phyloP scores from a whole-genome alignment of 495 filamentous ascomycete genomes.

The Eremomyces bilateralis region DNA sequence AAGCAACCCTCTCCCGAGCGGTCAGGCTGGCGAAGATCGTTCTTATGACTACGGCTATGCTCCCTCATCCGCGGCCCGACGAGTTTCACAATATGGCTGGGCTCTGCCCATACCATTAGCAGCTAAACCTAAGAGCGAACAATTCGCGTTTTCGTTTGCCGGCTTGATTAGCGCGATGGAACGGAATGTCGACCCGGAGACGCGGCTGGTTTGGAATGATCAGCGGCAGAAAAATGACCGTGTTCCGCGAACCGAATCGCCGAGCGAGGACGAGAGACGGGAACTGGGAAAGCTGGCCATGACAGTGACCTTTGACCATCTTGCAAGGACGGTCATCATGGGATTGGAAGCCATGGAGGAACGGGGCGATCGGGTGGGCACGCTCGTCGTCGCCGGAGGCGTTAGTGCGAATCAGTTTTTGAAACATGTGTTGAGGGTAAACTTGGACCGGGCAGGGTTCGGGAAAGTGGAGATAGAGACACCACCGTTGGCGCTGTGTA shows the following conservation, averaged over 20 bases:
- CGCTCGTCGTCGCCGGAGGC: constrained; percentile 68
- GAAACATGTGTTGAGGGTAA: constrained; percentile 36
- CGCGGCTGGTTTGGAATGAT: too few species aligned
- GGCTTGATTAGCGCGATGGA: constrained; percentile 34
- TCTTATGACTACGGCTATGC: constrained; percentile 1
- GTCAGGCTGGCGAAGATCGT: too few species aligned
- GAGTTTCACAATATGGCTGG: constrained; percentile 34
- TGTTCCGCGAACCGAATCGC: constrained; percentile 17
- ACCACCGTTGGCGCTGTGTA: constrained; percentile 59
- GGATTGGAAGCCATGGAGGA: constrained; percentile 26
- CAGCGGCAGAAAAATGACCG: constrained; percentile 83
- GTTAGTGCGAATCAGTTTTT: constrained; percentile 72
- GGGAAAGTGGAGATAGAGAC: constrained; percentile 37
- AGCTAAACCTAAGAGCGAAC: constrained; percentile 12
- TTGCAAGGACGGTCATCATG: constrained; percentile 48
- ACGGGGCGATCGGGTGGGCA: constrained; percentile 21
- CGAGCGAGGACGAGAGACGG: constrained; percentile 31
- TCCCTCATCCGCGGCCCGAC: constrained; percentile 26
- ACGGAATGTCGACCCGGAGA: constrained; percentile 38
- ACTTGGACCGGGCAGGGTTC: constrained; percentile 42
- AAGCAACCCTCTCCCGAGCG: constrained; percentile 4
- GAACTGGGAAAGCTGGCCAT: constrained; percentile 37
- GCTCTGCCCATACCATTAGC: constrained; percentile 29
- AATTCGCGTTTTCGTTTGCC: constrained; percentile 41
- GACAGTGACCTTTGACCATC: constrained; percentile 61